phyloP scores from a whole-genome alignment of 2,329 filamentous ascomycete species.

The Colletotrichum costaricense region DNA sequence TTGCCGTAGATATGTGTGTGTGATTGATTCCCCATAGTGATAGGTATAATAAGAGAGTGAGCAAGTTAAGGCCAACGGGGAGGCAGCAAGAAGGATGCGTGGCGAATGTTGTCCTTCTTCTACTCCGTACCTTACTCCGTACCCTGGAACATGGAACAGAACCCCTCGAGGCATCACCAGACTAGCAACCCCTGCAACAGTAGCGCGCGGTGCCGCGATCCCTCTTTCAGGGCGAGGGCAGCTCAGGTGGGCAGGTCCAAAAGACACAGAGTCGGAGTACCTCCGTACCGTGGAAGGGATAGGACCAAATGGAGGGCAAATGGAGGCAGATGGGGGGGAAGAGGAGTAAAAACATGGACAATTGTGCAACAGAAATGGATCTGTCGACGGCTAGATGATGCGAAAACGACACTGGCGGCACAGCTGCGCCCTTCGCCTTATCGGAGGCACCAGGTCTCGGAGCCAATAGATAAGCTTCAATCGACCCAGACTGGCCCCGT shows the following conservation, averaged over 20 bases:
- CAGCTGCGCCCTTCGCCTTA: neutral
- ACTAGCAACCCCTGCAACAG: conserved; percentile 1
- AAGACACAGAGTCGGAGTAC: neutral
- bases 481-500: neutral
- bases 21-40: neutral
- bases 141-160: conserved; percentile 4
- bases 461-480: conserved; percentile 29
- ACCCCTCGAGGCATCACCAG: neutral
- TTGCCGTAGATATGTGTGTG: neutral
- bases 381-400: conserved; percentile 20
- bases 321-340: neutral
- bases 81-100: conserved; percentile 22
- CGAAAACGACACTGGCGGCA: conserved; percentile 16
- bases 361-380: neutral
- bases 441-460: neutral
- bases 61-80: neutral
- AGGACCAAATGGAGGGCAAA: neutral
- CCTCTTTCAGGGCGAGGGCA: neutral
- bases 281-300: too few species aligned
- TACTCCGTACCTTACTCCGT: neutral
- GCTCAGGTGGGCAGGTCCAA: conserved; percentile 1
- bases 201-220: neutral
- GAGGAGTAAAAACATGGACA: neutral
- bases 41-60: neutral
- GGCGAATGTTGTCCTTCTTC: conserved; percentile 23